Conservation (phyloP, 768 basidiomycete genomes). For the Brasilioporus rufonigricans region DNA sequence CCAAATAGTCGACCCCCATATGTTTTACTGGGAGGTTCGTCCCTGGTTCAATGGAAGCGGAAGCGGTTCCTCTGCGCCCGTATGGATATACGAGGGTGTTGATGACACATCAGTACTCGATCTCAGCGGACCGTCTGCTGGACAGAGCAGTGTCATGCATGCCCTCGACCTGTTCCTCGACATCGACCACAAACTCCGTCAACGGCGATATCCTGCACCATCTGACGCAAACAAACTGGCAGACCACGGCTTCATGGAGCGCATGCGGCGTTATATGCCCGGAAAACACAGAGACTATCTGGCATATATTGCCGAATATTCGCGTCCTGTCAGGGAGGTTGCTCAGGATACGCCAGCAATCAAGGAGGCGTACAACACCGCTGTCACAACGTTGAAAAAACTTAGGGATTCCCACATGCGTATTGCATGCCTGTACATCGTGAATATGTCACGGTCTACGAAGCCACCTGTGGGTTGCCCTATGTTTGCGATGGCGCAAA, state of each 20-base stretch:
- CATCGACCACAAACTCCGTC: slow-evolving; percentile 81
- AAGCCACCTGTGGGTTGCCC: slow-evolving; percentile 46
- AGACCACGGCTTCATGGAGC: slow-evolving; percentile 81
- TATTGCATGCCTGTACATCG: slow-evolving; percentile 83
- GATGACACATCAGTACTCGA: slow-evolving; percentile 55
- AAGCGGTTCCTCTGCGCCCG: slow-evolving; percentile 45
- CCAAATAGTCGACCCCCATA: slow-evolving; percentile 72
- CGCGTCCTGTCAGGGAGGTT: slow-evolving; percentile 61
- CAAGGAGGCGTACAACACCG: slow-evolving; percentile 75
- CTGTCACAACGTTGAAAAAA: slow-evolving; percentile 73
- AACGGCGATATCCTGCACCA: slow-evolving; percentile 65
- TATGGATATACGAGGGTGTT: slow-evolving; percentile 82
- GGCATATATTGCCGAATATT: slow-evolving; percentile 54
- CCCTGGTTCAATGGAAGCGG: slow-evolving; percentile 92
- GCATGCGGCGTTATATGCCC: slow-evolving; percentile 96
- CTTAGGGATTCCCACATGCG: slow-evolving; percentile 89
- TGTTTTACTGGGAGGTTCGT: slow-evolving; percentile 86
- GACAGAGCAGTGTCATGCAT: slow-evolving; percentile 91
- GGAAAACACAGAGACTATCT: slow-evolving; percentile 87
- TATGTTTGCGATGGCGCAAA: slow-evolving; percentile 53
- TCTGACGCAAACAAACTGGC: slow-evolving; percentile 63
- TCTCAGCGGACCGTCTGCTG: slow-evolving; percentile 87
- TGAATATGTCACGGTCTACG: slow-evolving; percentile 75
- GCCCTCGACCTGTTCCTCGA: slow-evolving; percentile 84
- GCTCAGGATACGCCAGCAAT: slow-evolving; percentile 57